These are phyloP conservation scores for Beauveria sp. DNA, from an alignment of 2,329 filamentous ascomycete species.

Conservation along the genomic window DNA sequence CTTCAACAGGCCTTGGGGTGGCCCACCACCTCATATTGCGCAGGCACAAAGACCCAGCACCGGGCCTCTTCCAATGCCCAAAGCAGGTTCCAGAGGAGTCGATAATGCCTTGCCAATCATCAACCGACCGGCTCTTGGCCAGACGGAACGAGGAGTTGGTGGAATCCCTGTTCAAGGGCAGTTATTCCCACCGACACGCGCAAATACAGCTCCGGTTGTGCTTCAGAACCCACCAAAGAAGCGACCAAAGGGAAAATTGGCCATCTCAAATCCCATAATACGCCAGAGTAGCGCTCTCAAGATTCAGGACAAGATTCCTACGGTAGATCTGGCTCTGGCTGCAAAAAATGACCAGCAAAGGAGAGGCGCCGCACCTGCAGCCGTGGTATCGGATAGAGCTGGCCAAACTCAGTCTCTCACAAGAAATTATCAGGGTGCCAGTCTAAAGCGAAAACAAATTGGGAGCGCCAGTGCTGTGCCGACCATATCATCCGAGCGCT, in stretches of 20 bases:
- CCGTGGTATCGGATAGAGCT: not conserved
- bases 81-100: not conserved
- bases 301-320: constrained; percentile 38
- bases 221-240: constrained; percentile 18
- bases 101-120: constrained; percentile 28
- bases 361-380: not conserved
- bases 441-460: constrained; percentile 31
- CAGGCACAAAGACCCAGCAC: not conserved
- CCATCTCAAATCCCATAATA: constrained; percentile 45
- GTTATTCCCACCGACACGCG: constrained; percentile 34
- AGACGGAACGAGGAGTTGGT: constrained; percentile 28
- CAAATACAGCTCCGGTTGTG: constrained; percentile 19
- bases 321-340: constrained; percentile 43
- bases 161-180: constrained; percentile 33
- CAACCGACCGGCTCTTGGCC: constrained; percentile 28
- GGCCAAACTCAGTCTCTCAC: not conserved
- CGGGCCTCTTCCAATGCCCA: not conserved
- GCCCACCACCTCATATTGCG: not conserved
- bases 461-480: constrained; percentile 4
- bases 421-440: not conserved
- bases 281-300: constrained; percentile 26
- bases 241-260: constrained; percentile 29
- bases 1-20: not conserved
- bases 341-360: constrained; percentile 38
- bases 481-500: not conserved